Conservation (phyloP, 176 grass and related monocot species). For the Zoysia pacifica region DNA sequence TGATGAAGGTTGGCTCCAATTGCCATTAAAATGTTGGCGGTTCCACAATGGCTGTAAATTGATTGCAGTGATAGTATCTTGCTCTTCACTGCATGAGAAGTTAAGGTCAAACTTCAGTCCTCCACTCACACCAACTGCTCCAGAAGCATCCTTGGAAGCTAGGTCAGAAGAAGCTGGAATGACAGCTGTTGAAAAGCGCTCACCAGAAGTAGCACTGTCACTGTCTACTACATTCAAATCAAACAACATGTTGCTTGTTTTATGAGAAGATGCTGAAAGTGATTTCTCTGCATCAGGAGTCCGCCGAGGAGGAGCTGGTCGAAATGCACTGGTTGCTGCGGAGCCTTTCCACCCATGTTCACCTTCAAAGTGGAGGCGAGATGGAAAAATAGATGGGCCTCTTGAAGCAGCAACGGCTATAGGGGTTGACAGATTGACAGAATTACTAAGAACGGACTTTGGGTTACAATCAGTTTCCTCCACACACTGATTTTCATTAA, state of each 20-base stretch:
- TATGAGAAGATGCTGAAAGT: conserved; percentile 40
- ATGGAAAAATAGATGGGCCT: conserved; percentile 53
- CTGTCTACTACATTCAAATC: conserved; percentile 59
- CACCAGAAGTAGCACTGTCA: conserved; percentile 47
- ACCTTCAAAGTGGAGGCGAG: conserved; percentile 61
- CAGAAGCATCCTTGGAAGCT: conserved; percentile 44
- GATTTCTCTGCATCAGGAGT: conserved; percentile 52
- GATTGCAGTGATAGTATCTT: conserved; percentile 21
- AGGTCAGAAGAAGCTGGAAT: conserved; percentile 33
- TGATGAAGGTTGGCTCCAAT: conserved; percentile 48
- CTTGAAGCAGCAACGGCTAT: conserved; percentile 69
- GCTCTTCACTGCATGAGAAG: conserved; percentile 45
- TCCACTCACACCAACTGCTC: conserved; percentile 28
- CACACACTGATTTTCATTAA: conserved; percentile 52
- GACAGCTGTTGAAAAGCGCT: conserved; percentile 38
- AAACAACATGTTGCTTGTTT: conserved; percentile 47
- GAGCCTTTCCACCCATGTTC: conserved; percentile 77
- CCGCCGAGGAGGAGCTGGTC: conserved; percentile 46
- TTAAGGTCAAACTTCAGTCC: conserved; percentile 59
- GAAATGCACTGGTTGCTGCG: conserved; percentile 80
- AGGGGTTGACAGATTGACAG: conserved; percentile 59
- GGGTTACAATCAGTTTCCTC: conserved; percentile 47
- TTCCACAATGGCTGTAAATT: conserved; percentile 40
- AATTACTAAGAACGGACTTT: conserved; percentile 42
- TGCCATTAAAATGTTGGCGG: conserved; percentile 32